Base-by-base conservation (phyloP, 2,329 filamentous ascomycete genomes). In the Coniochaeta sp. region DNA sequence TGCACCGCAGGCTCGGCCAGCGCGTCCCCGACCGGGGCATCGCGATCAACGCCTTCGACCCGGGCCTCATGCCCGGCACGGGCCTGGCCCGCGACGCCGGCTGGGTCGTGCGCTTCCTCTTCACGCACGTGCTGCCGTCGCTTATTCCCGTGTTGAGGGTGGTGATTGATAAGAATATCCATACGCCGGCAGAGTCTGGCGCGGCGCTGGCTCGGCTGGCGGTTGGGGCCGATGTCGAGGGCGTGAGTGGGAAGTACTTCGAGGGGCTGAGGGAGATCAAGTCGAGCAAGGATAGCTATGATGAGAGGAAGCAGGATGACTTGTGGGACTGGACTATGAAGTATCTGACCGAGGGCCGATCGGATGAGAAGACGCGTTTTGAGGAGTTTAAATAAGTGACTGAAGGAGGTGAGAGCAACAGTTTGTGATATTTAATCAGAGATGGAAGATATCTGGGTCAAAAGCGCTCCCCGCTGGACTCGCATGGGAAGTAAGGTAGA, bases 11-110 rank as follows among this genome's bases (percentile, higher is more conserved):
- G 1, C 65, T 81, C 2, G 40, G 63, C 8, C 61, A 68, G 24
- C 59, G 56, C 8, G 40, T 57, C 7, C 47, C 65, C 2, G 62
- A 64, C 1, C 63, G 55, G 28, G 62, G 62, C 12, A 71, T 76
- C 65, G 77, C 75, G 0, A 75, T 79, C 1, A 72, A 63, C 4
- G 72, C 75, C 0, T 73, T 80, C 42, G 74, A 81, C 64, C 80
- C 79, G 1, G 78, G 78, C 1, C 68, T 80, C 8, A 79, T 81
- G 78, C 77, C 77, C 0, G 77, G 76, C 0, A 79, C 78, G 5
- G 74, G 73, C 0, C 65, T 81, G 1, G 72, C 67, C 1, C 72
- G 78, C 24, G 71, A 77, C 24, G 66, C 63, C 1, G 57, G 26
- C 10, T 30, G 42, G 1, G 1, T 75, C 0, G 32, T 67, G 57